Evolutionary conservation across 495 filamentous ascomycete genomes (phyloP), one percentile per base, ranked within the genome.

Genomic region (Darksidea phi): DNA sequence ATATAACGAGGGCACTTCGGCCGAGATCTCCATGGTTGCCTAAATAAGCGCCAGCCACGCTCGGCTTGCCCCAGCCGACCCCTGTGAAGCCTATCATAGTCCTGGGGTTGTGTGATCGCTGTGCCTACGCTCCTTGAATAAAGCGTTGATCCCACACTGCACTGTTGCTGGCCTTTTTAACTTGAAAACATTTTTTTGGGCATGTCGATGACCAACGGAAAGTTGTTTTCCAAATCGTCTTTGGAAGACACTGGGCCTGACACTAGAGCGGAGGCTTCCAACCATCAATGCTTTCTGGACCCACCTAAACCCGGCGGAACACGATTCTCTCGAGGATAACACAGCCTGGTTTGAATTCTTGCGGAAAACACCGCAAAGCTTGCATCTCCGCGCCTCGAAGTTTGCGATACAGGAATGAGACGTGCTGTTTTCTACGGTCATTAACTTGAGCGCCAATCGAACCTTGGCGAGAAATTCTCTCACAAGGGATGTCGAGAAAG

Each of bases 331-430:
- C 20, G 13, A 52, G 24, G 23, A 52, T 34, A 34, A 52, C 20
- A 24, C 49, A 17, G 23, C 23, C 20, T 52, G 12, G 12, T 55
- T 43, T 23, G 2, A 42, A 24, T 55, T 42, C 21, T 18, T 55
- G 10, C 34, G 52, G 2, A 55, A 43, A 45, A 25, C 52, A 2
- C 52, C 43, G 34, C 34, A 45, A 43, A 42, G 52, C 37, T 24
- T 55, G 32, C 24, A 45, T 45, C 52, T 15, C 3, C 23, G 20
- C 43, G 12, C 34, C 6, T 17, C 12, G 3, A 21, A 45, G 11
- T 55, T 55, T 17, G 52, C 52, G 6, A 45, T 10, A 18, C 52
- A 45, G 24, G 52, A 55, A 17, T 43, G 15, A 13, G 52, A 55
- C 2, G 23, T 32, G 3, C 37, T 55, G 13, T 17, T 55, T 18